phyloP scores from a whole-genome alignment of 805 yeast species.

The Ogataea minuta region DNA sequence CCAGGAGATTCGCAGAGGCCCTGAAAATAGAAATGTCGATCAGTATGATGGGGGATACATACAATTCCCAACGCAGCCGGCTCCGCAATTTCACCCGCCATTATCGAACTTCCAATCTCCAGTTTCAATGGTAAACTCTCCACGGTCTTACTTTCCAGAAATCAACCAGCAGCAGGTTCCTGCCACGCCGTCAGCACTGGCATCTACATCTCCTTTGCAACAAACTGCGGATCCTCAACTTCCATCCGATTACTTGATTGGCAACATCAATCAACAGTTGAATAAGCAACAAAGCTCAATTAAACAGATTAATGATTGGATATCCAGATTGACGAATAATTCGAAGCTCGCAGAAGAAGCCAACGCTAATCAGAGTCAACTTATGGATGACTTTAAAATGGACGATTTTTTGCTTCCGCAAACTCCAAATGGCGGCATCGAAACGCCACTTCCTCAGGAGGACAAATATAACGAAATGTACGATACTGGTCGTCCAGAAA shows the following conservation, averaged over 20 bases:
- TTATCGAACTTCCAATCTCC: conserved; percentile 12
- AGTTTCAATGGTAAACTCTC: conserved; percentile 23
- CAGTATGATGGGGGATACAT: conserved; percentile 17
- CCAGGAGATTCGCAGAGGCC: conserved; percentile 33
- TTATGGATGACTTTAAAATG: conserved; percentile 35
- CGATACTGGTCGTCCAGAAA: conserved; percentile 5
- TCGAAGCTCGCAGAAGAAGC: conserved; percentile 15
- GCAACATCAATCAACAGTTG: conserved; percentile 46
- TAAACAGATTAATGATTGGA: conserved; percentile 58
- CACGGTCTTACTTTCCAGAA: conserved; percentile 31
- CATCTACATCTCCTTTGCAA: conserved; percentile 9
- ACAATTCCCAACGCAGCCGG: conserved; percentile 2
- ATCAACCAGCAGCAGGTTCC: conserved; percentile 14
- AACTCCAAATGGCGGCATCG: conserved; percentile 27
- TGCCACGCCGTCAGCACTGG: conserved; percentile 15
- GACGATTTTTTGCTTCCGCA: conserved; percentile 33
- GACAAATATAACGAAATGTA: conserved; percentile 13
- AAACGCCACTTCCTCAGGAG: conserved; percentile 13
- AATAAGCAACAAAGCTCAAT: conserved; percentile 50
- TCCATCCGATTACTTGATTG: conserved; percentile 28
- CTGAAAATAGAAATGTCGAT: conserved; percentile 29
- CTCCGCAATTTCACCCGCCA: conserved; percentile 4
- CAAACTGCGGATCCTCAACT: conserved; percentile 12
- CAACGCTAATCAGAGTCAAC: conserved; percentile 17
- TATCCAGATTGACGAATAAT: conserved; percentile 34